Percentiles rank a stretch among this genome's conserved stretches.
phyloP scores from a whole-genome alignment of 495 filamentous ascomycete species.

The Penicillium bialowiezense region DNA sequence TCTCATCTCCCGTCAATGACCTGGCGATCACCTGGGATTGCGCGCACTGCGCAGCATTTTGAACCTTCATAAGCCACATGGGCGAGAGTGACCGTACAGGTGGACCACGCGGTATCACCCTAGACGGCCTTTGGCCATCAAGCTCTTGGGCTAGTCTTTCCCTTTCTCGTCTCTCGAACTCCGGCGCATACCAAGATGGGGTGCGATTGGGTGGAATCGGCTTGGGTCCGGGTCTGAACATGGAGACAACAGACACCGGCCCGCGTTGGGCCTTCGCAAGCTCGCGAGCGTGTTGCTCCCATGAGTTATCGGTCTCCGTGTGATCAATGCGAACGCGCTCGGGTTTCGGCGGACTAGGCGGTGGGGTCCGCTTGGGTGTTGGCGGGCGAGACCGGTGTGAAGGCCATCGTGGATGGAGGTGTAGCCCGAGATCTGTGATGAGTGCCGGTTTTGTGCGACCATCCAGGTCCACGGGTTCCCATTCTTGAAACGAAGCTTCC shows the following conservation, averaged over 20 bases:
- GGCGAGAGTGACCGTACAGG: slow-evolving; percentile 43
- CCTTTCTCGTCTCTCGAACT: slow-evolving; percentile 25
- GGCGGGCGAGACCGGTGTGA: slow-evolving; percentile 5
- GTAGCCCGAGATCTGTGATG: slow-evolving; percentile 18
- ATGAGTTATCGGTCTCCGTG: slow-evolving; percentile 25
- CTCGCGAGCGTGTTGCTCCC: slow-evolving; percentile 10
- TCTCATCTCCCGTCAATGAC: slow-evolving; percentile 51
- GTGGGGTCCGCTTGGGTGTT: background rate
- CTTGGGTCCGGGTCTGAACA: slow-evolving; percentile 24
- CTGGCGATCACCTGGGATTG: slow-evolving; percentile 33
- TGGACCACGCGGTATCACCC: slow-evolving; percentile 25
- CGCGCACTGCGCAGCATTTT: slow-evolving; percentile 25
- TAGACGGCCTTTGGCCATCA: slow-evolving; percentile 12
- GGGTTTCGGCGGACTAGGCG: slow-evolving; percentile 1
- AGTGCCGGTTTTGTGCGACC: slow-evolving; percentile 9
- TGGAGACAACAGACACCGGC: slow-evolving; percentile 37
- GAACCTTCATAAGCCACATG: slow-evolving; percentile 43
- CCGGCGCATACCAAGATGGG: slow-evolving; percentile 30
- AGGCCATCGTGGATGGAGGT: slow-evolving; percentile 17
- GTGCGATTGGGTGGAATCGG: slow-evolving; percentile 32
- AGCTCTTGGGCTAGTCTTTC: slow-evolving; percentile 10
- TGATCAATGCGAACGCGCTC: slow-evolving; percentile 7
- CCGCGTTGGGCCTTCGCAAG: slow-evolving; percentile 23
- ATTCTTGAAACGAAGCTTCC: background rate
- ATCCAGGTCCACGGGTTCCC: slow-evolving; percentile 14